Evolutionary conservation across 306 rosid species (phyloP).

Genomic region (Vicia faba): DNA sequence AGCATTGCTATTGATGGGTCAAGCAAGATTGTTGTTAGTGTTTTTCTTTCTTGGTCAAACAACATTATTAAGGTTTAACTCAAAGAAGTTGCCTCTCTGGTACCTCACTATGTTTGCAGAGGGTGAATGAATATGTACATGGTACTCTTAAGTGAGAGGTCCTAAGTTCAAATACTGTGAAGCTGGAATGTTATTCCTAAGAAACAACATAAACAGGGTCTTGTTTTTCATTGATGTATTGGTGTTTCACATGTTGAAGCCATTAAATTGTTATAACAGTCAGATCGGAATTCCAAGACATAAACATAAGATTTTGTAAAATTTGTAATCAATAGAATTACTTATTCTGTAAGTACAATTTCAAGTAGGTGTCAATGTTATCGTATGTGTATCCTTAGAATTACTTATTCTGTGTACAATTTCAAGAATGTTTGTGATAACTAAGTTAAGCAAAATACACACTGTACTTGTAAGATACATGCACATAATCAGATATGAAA

Average conservation of each 20-base stretch:
- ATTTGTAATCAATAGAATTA: neutral
- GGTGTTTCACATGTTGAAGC: neutral
- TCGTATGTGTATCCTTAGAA: neutral
- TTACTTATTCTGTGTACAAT: neutral
- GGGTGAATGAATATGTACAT: conserved; percentile 5
- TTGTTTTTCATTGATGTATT: neutral
- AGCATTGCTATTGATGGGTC: conserved; percentile 27
- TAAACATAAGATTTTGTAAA: neutral
- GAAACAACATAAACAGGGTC: neutral
- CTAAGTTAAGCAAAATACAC: conserved; percentile 3
- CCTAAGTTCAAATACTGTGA: neutral
- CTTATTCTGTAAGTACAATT: no score
- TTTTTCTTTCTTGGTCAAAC: conserved; percentile 7
- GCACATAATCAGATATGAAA: neutral
- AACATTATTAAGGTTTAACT: neutral
- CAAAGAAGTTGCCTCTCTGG: neutral
- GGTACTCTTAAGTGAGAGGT: neutral
- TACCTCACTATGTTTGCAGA: neutral
- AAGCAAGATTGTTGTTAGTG: neutral
- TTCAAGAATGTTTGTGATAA: neutral
- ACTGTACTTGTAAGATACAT: neutral
- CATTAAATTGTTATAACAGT: neutral
- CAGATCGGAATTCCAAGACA: neutral
- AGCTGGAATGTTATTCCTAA: neutral
- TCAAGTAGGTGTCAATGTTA: neutral